Conservation (phyloP, 306 rosid species). For the Pterocarpus santalinus region DNA sequence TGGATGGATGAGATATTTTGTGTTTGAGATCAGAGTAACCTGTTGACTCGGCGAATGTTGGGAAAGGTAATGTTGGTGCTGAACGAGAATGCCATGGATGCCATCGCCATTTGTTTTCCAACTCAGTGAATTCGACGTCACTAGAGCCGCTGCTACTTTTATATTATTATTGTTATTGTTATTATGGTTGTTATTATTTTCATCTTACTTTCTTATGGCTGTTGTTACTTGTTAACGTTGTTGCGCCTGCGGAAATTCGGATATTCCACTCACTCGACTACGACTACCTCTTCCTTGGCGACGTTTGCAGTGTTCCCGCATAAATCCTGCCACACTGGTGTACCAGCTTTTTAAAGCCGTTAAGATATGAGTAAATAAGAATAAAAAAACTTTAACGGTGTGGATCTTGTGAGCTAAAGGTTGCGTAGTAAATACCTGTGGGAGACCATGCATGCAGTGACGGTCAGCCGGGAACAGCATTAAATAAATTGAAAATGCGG, state of each 20-base stretch:
- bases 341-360: too few relatives aligned
- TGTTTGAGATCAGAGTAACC: slow-evolving; percentile 45
- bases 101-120: slow-evolving; percentile 55
- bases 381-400: too few relatives aligned
- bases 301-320: too few relatives aligned
- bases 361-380: too few relatives aligned
- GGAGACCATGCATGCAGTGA: too few relatives aligned
- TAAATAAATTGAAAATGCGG: too few relatives aligned
- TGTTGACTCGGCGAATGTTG: slow-evolving; percentile 54
- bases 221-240: not conserved
- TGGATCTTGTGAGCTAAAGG: too few relatives aligned
- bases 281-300: not conserved
- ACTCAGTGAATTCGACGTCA: not conserved
- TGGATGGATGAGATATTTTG: not conserved
- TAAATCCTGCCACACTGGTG: too few relatives aligned
- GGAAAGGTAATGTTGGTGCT: slow-evolving; percentile 48
- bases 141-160: not conserved
- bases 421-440: too few relatives aligned
- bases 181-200: not conserved
- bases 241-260: slow-evolving; percentile 40
- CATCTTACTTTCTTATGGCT: not conserved
- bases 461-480: too few relatives aligned
- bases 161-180: not conserved
- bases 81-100: slow-evolving; percentile 59
- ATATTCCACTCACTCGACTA: slow-evolving; percentile 30